phyloP scores from a whole-genome alignment of 768 basidiomycete genomes.

The Auricularia auricula-judae region DNA sequence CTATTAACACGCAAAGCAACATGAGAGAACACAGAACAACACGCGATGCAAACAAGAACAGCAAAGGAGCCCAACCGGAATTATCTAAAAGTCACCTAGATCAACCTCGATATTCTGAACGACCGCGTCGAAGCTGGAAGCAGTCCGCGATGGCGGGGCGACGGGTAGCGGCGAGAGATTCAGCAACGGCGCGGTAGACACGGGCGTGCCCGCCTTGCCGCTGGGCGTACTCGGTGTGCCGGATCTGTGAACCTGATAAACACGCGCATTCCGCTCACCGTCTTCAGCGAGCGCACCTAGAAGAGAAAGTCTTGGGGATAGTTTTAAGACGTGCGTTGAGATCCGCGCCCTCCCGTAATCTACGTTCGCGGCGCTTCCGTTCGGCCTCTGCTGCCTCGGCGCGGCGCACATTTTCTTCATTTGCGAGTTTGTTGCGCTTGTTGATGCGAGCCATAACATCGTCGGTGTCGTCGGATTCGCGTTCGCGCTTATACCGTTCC shows the following conservation, averaged over 20 bases:
- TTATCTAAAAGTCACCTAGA: not conserved
- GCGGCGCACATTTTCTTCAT: slow-evolving; percentile 66
- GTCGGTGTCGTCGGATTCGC: slow-evolving; percentile 15
- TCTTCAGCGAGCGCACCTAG: not conserved
- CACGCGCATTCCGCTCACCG: not conserved
- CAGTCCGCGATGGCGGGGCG: not conserved
- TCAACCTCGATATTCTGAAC: not conserved
- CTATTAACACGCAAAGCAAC: too few species aligned
- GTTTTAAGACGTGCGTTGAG: not conserved
- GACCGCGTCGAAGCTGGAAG: not conserved
- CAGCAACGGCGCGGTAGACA: too few species aligned
- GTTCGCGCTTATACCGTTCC: not conserved
- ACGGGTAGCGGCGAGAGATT: not conserved
- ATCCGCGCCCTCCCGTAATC: not conserved
- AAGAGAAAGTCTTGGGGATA: not conserved
- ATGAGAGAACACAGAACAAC: too few species aligned
- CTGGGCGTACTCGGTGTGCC: not conserved
- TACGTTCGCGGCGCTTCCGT: slow-evolving; percentile 54
- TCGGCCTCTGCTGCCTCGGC: slow-evolving; percentile 64
- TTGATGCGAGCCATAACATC: slow-evolving; percentile 72
- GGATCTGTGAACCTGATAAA: not conserved
- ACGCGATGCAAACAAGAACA: too few species aligned
- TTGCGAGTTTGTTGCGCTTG: slow-evolving; percentile 80
- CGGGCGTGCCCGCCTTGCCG: not conserved
- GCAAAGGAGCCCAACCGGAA: too few species aligned